phyloP scores from a whole-genome alignment of 352 stramenopile species.

The Poterioochromonas sp. region DNA sequence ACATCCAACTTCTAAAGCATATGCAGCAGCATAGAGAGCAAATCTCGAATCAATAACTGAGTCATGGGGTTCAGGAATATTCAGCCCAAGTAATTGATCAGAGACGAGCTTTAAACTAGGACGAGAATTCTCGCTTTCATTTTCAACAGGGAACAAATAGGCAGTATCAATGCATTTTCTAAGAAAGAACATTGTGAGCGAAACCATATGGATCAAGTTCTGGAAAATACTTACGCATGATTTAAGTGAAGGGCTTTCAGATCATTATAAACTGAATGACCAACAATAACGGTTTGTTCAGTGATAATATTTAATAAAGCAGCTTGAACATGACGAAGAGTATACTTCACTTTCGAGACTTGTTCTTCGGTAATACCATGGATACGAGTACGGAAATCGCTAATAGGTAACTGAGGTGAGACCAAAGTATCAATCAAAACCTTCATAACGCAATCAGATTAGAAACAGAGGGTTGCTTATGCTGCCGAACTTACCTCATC shows the following conservation, averaged over 20 bases:
- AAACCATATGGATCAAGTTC: background rate
- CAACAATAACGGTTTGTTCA: constrained; percentile 59
- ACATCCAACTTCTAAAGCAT: background rate
- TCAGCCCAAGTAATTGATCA: constrained; percentile 44
- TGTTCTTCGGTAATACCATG: constrained; percentile 57
- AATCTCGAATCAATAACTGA: constrained; percentile 57
- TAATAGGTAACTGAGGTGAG: constrained; percentile 56
- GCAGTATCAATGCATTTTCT: constrained; percentile 49
- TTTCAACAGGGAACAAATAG: constrained; percentile 50
- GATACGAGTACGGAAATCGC: constrained; percentile 54
- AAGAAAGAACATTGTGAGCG: background rate
- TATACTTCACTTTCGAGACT: constrained; percentile 56
- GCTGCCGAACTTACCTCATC: background rate
- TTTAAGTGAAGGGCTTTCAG: constrained; percentile 56
- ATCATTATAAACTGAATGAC: constrained; percentile 61
- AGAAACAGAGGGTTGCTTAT: background rate
- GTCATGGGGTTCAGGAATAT: constrained; percentile 57
- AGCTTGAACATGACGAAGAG: constrained; percentile 55
- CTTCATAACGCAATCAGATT: constrained; percentile 30
- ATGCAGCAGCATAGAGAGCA: constrained; percentile 44
- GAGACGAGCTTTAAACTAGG: constrained; percentile 54
- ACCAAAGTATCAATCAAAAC: constrained; percentile 62
- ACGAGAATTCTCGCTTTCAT: constrained; percentile 37
- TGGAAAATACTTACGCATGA: constrained; percentile 38
- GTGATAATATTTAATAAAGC: constrained; percentile 58